These are phyloP conservation scores for Colletotrichum truncatum DNA, from an alignment of 2,329 filamentous ascomycete genomes.

Conservation along the genomic window DNA sequence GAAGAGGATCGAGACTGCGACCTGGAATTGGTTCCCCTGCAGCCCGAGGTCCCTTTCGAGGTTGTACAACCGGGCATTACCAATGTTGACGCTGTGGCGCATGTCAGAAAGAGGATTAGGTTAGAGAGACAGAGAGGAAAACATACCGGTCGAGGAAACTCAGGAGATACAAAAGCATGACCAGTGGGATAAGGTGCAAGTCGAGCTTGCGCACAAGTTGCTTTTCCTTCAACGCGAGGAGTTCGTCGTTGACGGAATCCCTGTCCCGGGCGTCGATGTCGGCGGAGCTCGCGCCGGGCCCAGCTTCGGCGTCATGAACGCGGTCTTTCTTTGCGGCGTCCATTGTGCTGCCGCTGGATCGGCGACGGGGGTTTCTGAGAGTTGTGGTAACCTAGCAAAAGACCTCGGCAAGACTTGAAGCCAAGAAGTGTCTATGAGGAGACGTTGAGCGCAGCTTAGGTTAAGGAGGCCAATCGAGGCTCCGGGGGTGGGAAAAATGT, in stretches of 20 bases:
- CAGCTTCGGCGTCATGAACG: neutral
- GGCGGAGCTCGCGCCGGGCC: slow-evolving; percentile 8
- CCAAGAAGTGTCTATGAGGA: too few species aligned
- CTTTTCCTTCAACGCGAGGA: slow-evolving; percentile 49
- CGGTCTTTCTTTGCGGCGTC: neutral
- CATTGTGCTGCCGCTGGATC: neutral
- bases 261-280: neutral
- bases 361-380: neutral
- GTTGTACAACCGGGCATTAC: slow-evolving; percentile 74
- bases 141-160: slow-evolving; percentile 77
- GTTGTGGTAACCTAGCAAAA: too few species aligned
- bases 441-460: too few species aligned
- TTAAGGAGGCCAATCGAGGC: too few species aligned
- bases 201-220: slow-evolving; percentile 73
- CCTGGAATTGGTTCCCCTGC: slow-evolving; percentile 75
- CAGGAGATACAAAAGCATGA: slow-evolving; percentile 77
- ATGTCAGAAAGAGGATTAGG: neutral
- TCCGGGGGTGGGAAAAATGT: too few species aligned
- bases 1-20: slow-evolving; percentile 73
- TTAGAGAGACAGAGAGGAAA: slow-evolving; percentile 4
- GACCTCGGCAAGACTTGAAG: too few species aligned
- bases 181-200: slow-evolving; percentile 68
- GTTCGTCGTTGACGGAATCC: slow-evolving; percentile 11
- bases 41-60: slow-evolving; percentile 71
- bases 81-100: slow-evolving; percentile 48